These are phyloP conservation scores for Moricandia moricandioides DNA, from an alignment of 345 rosid species.

Conservation along the genomic window DNA sequence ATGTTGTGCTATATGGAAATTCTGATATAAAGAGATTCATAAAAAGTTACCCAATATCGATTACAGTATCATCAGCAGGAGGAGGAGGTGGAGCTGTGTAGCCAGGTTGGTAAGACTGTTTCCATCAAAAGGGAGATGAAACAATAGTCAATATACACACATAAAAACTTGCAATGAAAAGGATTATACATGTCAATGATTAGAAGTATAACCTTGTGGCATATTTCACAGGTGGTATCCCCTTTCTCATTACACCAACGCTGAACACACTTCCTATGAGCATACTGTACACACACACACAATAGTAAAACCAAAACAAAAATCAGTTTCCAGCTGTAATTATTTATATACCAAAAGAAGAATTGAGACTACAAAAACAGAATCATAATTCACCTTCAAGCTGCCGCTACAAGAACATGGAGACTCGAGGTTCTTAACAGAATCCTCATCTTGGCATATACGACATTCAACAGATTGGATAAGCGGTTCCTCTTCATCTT, in stretches of 20 bases:
- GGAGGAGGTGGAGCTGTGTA: slow-evolving; percentile 74
- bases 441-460: slow-evolving; percentile 97
- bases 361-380: no score
- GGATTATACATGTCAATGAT: neutral
- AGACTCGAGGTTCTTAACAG: slow-evolving; percentile 66
- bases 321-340: neutral
- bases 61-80: slow-evolving; percentile 60
- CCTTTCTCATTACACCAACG: slow-evolving; percentile 99
- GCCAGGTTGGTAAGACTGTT: slow-evolving; percentile 79
- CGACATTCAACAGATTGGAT: slow-evolving; percentile 82
- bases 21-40: neutral
- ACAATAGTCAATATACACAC: neutral
- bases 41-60: slow-evolving; percentile 65
- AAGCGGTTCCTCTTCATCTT: slow-evolving; percentile 58
- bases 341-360: neutral
- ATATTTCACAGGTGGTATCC: slow-evolving; percentile 85
- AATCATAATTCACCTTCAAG: slow-evolving; percentile 59
- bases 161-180: slow-evolving; percentile 3
- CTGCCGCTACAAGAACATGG: slow-evolving; percentile 98
- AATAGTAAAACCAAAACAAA: neutral
- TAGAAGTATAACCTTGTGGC: slow-evolving; percentile 64
- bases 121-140: neutral
- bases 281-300: slow-evolving; percentile 52
- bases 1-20: neutral
- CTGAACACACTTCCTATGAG: slow-evolving; percentile 97